Evolutionary conservation across 129 eudicot species (phyloP), one percentile per base, ranked within the genome.

Genomic region (Saussurea involucrata): DNA sequence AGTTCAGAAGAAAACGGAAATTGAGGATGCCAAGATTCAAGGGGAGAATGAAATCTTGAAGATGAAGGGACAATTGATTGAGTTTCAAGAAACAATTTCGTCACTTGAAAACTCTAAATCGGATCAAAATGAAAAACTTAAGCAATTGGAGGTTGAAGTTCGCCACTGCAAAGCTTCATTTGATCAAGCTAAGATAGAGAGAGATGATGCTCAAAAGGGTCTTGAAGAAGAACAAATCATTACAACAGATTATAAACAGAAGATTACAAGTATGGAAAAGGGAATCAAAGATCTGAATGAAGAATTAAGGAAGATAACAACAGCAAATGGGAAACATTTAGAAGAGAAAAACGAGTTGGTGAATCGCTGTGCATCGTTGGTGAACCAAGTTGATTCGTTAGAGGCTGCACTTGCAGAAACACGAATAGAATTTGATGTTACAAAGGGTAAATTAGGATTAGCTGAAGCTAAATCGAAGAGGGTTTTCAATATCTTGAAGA

Each of bases 281-380:
- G 72, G 33, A 63, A 72, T 89, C 63, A 66, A 84, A 68, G 90
- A 86, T 58, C 77, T 74, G 36, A 66, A 44, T 0, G 69, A 80
- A 71, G 64, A 75, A 10, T 60, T 78, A 11, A 84, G 34, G 60
- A 81, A 76, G 22, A 67, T 78, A 53, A 91, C 78, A 78, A 78
- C 75, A 4, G 80, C 84, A 58, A 77, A 76, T 2, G 69, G 1
- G 21, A 75, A 68, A 9, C 37, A 78, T 4, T 20, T 33, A 10
- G 87, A 66, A 1, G 93, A 86, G 69, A 94, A 89, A 84, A 79
- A 69, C 37, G 86, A 76, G 73, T 32, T 91, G 60, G 96, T 89
- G 75, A 72, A 33, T 32, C 81, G 32, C 0, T 86, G 81, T 29
- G 68, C 75, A 6, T 49, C 28, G 65, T 65, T 89, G 80, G 76